Evolutionary conservation across 2,329 filamentous ascomycete species (phyloP), one percentile per base, ranked within the genome.

Genomic region (Scopulariopsis brevicaulis): DNA sequence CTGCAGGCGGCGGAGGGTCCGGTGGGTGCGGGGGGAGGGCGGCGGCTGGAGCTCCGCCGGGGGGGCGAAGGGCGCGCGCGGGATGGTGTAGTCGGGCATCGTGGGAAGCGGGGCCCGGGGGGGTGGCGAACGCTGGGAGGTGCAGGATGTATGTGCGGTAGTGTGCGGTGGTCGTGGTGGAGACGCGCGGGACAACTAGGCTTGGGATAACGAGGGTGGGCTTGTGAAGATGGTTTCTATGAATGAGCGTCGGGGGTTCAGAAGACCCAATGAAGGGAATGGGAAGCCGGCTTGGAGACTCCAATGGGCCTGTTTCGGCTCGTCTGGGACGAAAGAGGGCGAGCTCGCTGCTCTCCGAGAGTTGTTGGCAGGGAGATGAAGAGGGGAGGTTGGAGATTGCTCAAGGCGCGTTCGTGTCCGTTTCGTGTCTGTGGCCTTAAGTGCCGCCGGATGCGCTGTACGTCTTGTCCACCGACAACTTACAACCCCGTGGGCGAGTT

Each of bases 1-100:
- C 70, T 90, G 86, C 34, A 90, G 82, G 68, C 86, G 86, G 64
- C 88, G 82, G 60, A 91, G 77, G 53, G 82, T 80, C 65, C 87
- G 82, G 67, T 85, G 82, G 28, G 83, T 83, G 61, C 83, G 80
- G 51, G 85, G 84, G 32, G 84, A 85, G 25, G 82, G 77, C 61
- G 83, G 78, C 54, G 78, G 69, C 65, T 80, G 76, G 57, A 80
- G 72, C 20, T 46, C 40, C 10, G 40, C 18, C 40, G 40, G 40
- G 40, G 40, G 40, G 15, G 40, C 40, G 18, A 46, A 14, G 15
- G 40, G 40, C 15, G 28, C 28, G 28, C 40, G 40, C 15, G 40
- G 5, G 11, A n/a, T n/a, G 15, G 40, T n/a, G 40, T 46, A 46
- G 14, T 46, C 40, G 40, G 54, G 54, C 54, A 56, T 48, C 54